Conservation (phyloP, 1,284 basidiomycete genomes). For the Quambalaria eucalypti region DNA sequence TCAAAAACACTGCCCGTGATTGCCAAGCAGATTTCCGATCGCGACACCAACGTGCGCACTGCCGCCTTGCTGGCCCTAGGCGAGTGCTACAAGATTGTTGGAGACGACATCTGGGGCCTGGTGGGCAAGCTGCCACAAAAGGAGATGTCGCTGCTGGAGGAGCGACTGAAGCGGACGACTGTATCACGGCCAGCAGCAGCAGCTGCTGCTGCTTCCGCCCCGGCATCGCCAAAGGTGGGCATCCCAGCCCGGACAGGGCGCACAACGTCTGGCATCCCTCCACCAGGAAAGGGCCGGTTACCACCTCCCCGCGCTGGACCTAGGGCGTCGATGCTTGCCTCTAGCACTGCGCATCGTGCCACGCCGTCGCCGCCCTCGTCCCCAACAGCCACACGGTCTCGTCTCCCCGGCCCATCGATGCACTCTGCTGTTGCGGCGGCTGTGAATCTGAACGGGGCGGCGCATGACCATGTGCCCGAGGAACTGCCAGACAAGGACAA, state of each 20-base stretch:
- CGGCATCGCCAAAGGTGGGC: conserved; percentile 9
- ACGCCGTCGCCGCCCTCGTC: conserved; percentile 9
- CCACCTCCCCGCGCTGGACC: conserved; percentile 4
- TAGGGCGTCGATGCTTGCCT: not conserved
- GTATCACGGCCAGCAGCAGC: conserved; percentile 9
- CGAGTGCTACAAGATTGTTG: conserved; percentile 73
- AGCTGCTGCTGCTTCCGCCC: conserved; percentile 4
- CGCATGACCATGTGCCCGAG: conserved; percentile 4
- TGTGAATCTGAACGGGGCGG: not conserved
- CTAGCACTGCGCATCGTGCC: conserved; percentile 7
- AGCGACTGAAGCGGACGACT: conserved; percentile 71
- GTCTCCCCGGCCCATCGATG: conserved; percentile 3
- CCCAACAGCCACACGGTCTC: conserved; percentile 12
- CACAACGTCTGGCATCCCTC: not conserved
- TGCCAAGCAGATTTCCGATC: conserved; percentile 74
- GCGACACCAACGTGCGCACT: conserved; percentile 74
- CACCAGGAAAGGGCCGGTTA: conserved; percentile 14
- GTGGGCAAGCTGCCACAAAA: conserved; percentile 70
- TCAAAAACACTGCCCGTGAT: conserved; percentile 68
- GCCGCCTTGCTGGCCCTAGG: conserved; percentile 69
- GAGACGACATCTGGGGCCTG: conserved; percentile 73
- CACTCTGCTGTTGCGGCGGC: not conserved
- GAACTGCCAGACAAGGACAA: conserved; percentile 2
- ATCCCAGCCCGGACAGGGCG: not conserved
- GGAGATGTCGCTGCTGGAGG: conserved; percentile 83